Percentiles rank a stretch among this genome's conserved stretches.
phyloP scores from a whole-genome alignment of 352 stramenopile species.

The Phytophthora multivora region DNA sequence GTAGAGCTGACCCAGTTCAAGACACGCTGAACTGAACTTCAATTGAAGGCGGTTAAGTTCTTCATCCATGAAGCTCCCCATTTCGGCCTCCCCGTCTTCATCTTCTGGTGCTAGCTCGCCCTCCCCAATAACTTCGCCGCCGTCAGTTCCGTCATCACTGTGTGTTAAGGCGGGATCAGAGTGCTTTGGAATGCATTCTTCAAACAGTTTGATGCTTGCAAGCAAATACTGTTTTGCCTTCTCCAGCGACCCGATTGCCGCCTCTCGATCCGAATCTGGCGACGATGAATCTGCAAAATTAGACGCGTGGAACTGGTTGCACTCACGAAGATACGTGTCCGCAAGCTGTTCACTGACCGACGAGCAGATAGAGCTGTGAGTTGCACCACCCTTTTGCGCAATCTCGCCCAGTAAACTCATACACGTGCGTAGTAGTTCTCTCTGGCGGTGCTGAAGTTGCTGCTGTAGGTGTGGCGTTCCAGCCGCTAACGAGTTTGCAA shows the following conservation, averaged over 20 bases:
- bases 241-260: constrained; percentile 35
- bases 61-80: constrained; percentile 80
- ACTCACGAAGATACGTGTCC: constrained; percentile 81
- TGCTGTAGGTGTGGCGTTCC: constrained; percentile 62
- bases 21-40: constrained; percentile 75
- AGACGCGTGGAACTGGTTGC: constrained; percentile 31
- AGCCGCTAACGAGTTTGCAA: constrained; percentile 62
- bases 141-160: constrained; percentile 26
- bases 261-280: constrained; percentile 20
- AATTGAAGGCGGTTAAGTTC: constrained; percentile 72
- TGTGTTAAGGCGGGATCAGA: constrained; percentile 32
- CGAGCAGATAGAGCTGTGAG: constrained; percentile 79
- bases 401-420: constrained; percentile 80
- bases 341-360: constrained; percentile 83
- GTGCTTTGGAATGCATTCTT: constrained; percentile 64
- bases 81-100: constrained; percentile 43
- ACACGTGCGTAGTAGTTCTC: constrained; percentile 78
- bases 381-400: constrained; percentile 52
- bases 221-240: constrained; percentile 72
- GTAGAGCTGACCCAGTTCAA: constrained; percentile 61
- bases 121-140: constrained; percentile 15
- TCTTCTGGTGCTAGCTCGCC: constrained; percentile 23
- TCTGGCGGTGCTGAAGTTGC: constrained; percentile 74
- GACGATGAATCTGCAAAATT: constrained; percentile 6
- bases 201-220: constrained; percentile 74